A percentile compares a stretch with the other conserved stretches of the same genome.
Evolutionary conservation across 495 filamentous ascomycete genomes (phyloP).

Genomic region (Sporormia fimetaria): DNA sequence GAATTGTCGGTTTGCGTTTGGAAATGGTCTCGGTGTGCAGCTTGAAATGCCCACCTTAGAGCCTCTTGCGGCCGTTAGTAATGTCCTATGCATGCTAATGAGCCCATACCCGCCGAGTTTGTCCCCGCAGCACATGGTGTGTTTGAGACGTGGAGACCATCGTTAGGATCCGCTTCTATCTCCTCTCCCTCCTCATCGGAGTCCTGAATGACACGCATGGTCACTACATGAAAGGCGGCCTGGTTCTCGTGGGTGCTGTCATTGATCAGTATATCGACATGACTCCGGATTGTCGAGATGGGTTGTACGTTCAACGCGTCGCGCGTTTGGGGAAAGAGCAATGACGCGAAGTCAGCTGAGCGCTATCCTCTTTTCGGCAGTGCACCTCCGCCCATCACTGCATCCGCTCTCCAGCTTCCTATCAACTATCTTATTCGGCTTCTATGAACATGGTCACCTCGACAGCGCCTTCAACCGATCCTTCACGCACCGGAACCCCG

Average conservation of each 20-base stretch:
- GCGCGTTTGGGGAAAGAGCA: background rate
- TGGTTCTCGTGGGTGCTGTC: too few relatives aligned
- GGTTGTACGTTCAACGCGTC: too few relatives aligned
- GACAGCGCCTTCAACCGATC: conserved; percentile 22
- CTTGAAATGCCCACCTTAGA: conserved; percentile 10
- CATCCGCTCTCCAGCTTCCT: background rate
- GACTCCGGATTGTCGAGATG: too few relatives aligned
- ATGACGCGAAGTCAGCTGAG: background rate
- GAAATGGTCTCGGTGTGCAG: conserved; percentile 12
- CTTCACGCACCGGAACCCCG: conserved; percentile 39
- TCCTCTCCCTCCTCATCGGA: conserved; percentile 23
- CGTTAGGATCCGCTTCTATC: conserved; percentile 6
- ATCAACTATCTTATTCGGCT: background rate
- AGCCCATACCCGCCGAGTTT: conserved; percentile 12
- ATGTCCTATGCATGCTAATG: too few relatives aligned
- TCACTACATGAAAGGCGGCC: background rate
- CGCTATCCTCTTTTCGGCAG: background rate
- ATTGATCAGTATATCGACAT: too few relatives aligned
- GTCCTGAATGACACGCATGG: conserved; percentile 17
- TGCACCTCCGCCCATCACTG: background rate
- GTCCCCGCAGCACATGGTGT: conserved; percentile 3
- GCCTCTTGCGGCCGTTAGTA: too few relatives aligned
- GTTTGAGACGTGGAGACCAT: background rate
- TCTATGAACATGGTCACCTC: conserved; percentile 16
- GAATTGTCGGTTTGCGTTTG: conserved; percentile 4